Evolutionary conservation across 2,329 filamentous ascomycete genomes (phyloP), one percentile per base, ranked within the genome.

Genomic region (Fusarium buharicum): DNA sequence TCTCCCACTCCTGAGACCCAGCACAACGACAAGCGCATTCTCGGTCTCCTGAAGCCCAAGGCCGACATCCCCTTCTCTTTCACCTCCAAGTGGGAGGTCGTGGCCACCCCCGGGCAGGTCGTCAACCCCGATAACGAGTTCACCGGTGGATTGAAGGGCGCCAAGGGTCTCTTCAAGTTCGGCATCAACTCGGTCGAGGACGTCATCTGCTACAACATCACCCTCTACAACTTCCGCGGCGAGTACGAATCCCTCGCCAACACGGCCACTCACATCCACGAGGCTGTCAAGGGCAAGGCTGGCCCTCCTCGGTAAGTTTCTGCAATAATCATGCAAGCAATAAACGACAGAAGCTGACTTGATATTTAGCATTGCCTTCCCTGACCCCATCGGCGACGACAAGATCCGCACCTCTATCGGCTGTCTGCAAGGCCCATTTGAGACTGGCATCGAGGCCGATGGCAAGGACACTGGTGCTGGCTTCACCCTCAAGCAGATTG

Each of bases 211-310:
- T 79, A 78, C 71, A 80, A 84, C 74, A 84, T 85, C 71, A 81
- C 77, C 33, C 74, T 85, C 40, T 70, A 75, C 38, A 76, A 76
- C 56, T 81, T 85, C 69, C 75, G 74, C 18, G 83, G 83, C 49
- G 72, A 80, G 3, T 86, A 83, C 69, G 68, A 77, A 64, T 84
- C 82, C 8, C 75, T 77, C 0, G 83, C 84, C 38, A 64, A 71
- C 24, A 84, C 82, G 7, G 81, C 83, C 16, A 86, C 83, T 2
- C 83, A 86, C 71, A 81, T 86, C 61, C 83, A 86, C 72, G 74
- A 85, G 70, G 82, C 73, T 7, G 69, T 64, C 18, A 74, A 72
- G 52, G 82, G 82, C 59, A 73, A 71, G 45, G 66, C 78, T 17
- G 83, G 84, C 7, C 82, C 83, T 33, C 83, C 83, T 50, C 76